Evolutionary conservation across 495 filamentous ascomycete species (phyloP).

Genomic region (Pseudoneurospora amorphoporcata): DNA sequence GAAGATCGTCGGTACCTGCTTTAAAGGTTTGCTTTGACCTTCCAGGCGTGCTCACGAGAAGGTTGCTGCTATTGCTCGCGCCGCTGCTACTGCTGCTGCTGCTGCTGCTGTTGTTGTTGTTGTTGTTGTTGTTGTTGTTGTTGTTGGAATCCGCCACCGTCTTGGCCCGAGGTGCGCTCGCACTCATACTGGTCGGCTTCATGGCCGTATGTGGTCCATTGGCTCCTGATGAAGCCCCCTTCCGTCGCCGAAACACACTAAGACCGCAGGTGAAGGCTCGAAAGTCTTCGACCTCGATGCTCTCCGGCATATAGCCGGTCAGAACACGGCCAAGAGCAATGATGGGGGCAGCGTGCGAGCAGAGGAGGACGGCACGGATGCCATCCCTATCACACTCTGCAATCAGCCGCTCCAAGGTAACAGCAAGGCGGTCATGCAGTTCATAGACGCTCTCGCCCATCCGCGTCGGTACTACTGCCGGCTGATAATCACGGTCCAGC

Average conservation of each 20-base stretch:
- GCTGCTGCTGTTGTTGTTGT: background rate
- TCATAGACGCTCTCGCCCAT: constrained; percentile 68
- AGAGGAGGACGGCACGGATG: constrained; percentile 61
- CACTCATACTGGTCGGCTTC: background rate
- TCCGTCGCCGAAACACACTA: constrained; percentile 40
- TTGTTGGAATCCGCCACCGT: background rate
- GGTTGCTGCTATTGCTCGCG: background rate
- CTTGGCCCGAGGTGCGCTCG: background rate
- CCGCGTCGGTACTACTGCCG: constrained; percentile 52
- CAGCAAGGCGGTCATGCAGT: constrained; percentile 71
- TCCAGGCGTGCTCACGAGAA: constrained; percentile 3
- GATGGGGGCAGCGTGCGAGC: constrained; percentile 81
- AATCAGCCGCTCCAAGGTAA: constrained; percentile 60
- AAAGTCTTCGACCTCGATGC: constrained; percentile 65
- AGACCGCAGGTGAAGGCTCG: constrained; percentile 76
- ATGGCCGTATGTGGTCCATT: background rate
- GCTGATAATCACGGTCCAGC: constrained; percentile 41
- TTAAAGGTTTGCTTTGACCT: constrained; percentile 11
- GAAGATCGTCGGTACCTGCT: constrained; percentile 23
- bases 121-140: too few relatives aligned
- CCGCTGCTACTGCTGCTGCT: background rate
- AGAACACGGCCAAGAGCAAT: constrained; percentile 76
- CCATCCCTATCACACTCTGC: constrained; percentile 53
- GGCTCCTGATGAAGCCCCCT: background rate
- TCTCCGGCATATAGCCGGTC: constrained; percentile 64